These are phyloP conservation scores for Fusarium mexicanum DNA, from an alignment of 2,329 filamentous ascomycete species.

Conservation along the genomic window DNA sequence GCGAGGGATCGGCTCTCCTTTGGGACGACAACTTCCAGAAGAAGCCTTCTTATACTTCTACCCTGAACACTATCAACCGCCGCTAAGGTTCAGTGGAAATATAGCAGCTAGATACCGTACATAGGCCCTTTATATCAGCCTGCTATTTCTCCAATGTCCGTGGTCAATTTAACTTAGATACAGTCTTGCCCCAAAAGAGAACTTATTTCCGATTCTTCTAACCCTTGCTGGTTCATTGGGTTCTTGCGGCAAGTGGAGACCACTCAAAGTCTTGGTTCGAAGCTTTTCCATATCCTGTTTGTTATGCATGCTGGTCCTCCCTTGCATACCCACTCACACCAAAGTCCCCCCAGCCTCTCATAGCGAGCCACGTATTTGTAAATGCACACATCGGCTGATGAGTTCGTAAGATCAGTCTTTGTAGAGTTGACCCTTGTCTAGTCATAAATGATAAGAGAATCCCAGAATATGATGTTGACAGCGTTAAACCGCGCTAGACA, in stretches of 20 bases:
- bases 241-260: background rate
- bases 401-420: background rate
- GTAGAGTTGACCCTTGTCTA: background rate
- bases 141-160: background rate
- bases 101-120: background rate
- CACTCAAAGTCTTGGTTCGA: background rate
- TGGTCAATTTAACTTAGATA: background rate
- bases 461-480: background rate
- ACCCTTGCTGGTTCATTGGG: background rate
- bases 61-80: slow-evolving; percentile 1
- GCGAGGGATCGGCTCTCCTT: slow-evolving; percentile 11
- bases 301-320: background rate
- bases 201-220: background rate
- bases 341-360: background rate
- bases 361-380: background rate
- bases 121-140: background rate
- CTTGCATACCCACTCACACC: background rate
- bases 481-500: background rate
- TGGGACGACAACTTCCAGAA: slow-evolving; percentile 20
- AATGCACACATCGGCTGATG: background rate
- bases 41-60: slow-evolving; percentile 14
- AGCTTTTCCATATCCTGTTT: background rate
- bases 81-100: background rate
- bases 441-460: background rate
- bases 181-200: background rate